Evolutionary conservation across 2,329 filamentous ascomycete species (phyloP).

Genomic region (Kalaharituber pfeilii): DNA sequence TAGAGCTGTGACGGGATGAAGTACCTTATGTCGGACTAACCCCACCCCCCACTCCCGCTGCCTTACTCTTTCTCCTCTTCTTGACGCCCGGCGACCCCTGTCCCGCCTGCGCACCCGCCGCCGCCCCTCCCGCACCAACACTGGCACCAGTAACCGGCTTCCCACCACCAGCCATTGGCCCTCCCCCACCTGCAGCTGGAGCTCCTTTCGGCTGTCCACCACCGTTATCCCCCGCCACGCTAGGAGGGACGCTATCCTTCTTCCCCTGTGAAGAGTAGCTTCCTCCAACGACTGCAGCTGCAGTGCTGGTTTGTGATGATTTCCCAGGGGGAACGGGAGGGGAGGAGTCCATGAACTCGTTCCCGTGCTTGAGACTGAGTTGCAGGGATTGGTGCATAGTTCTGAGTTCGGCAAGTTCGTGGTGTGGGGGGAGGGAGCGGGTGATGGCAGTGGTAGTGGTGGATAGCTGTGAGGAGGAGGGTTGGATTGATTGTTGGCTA

Average conservation of each 20-base stretch:
- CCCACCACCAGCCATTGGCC: background rate
- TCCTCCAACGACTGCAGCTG: background rate
- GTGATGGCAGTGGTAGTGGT: background rate
- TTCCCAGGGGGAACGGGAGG: background rate
- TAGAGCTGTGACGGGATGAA: too few relatives aligned
- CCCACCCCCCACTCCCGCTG: background rate
- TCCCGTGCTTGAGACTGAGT: slow-evolving; percentile 6
- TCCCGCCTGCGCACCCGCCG: background rate
- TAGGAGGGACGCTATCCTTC: background rate
- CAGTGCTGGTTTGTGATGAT: background rate
- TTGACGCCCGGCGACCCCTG: background rate
- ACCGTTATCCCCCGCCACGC: background rate
- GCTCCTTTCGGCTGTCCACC: background rate
- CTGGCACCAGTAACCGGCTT: background rate
- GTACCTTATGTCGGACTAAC: background rate
- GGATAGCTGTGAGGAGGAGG: slow-evolving; percentile 8
- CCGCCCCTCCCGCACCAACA: background rate
- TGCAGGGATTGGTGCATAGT: slow-evolving; percentile 8
- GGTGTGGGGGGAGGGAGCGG: slow-evolving; percentile 1
- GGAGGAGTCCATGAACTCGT: slow-evolving; percentile 16
- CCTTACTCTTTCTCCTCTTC: slow-evolving; percentile 1
- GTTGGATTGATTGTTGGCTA: slow-evolving; percentile 3
- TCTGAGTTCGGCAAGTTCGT: slow-evolving; percentile 7
- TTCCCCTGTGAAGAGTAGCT: background rate
- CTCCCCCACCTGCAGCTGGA: background rate